Evolutionary conservation across 169 alveolate genomes (phyloP), one percentile per base, ranked within the genome.

Genomic region (Eimeria acervulina): DNA sequence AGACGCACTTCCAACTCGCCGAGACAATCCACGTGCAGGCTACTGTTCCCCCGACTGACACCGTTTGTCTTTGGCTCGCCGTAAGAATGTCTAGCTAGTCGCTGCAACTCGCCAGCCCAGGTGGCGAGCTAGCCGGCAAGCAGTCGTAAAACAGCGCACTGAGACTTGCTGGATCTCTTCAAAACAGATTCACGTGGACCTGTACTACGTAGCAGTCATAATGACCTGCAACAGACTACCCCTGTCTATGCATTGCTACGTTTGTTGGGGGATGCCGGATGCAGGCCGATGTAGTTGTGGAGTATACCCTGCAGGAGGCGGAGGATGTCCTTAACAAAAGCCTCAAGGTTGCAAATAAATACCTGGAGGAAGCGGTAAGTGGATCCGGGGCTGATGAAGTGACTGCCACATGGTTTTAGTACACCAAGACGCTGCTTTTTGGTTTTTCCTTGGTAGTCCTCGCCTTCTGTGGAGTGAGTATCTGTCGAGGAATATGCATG

Each of bases 231-330:
- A 17, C 51, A 2, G 0, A 17, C 5, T 36, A 36, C 3, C 31
- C 52, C 28, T 1, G 26, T n/a, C 51, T 72, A 31, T 19, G 51
- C 51, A 15, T 38, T n/a, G 66, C 55, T 31, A 52, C 52, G n/a
- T 47, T 55, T n/a, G 78, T 44, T 47, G 52, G 42, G 28, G 52
- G 31, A 19, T 87, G 80, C 36, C 85, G 83, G 61, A 95, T 72
- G 40, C 88, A 98, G 99, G 99, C 99, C 55, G 98, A 98, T 90
- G 97, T 98, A 15, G 90, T 98, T 97, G 98, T 98, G 61, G 99
- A 98, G 95, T 98, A 98, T 90, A 96, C 99, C 28, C 88, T 98
- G 72, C 97, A 97, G 44, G 99, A 98, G 74, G 99, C 99, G 55
- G 95, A 92, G n/a, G 98, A 97, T 36, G 96, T 98, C 76, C 91